phyloP scores from a whole-genome alignment of 139 green algal species.

The Eudorina sp. region DNA sequence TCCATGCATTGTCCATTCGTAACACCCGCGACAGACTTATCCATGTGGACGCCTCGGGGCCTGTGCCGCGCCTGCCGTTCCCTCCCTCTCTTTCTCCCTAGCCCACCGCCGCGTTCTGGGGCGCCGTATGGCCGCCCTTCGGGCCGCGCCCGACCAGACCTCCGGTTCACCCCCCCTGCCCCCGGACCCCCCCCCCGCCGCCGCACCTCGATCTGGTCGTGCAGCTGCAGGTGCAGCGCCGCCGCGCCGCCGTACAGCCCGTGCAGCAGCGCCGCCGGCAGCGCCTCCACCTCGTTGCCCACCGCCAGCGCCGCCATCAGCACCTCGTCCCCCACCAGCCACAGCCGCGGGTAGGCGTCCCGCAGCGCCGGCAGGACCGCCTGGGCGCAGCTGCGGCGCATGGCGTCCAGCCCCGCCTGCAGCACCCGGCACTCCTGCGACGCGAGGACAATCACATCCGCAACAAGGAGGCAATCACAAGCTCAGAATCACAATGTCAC shows the following conservation, averaged over 20 bases:
- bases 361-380: constrained; percentile 44
- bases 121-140: no score
- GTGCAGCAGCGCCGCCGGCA: constrained; percentile 41
- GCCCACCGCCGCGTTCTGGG: no score
- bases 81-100: no score
- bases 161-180: no score
- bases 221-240: constrained; percentile 15
- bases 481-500: no score
- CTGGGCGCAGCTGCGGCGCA: constrained; percentile 5
- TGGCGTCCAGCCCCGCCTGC: background rate
- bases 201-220: constrained; percentile 3
- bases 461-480: no score
- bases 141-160: no score
- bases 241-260: constrained; percentile 43
- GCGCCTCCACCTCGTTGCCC: constrained; percentile 13
- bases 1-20: no score
- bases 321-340: constrained; percentile 53
- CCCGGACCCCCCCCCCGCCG: background rate
- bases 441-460: no score
- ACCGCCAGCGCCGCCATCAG: constrained; percentile 56
- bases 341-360: constrained; percentile 43
- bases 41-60: no score
- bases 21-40: no score
- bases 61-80: no score
- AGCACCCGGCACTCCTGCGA: constrained; percentile 36